Evolutionary conservation across 345 rosid genomes (phyloP).

Genomic region (Pugionium cornutum): DNA sequence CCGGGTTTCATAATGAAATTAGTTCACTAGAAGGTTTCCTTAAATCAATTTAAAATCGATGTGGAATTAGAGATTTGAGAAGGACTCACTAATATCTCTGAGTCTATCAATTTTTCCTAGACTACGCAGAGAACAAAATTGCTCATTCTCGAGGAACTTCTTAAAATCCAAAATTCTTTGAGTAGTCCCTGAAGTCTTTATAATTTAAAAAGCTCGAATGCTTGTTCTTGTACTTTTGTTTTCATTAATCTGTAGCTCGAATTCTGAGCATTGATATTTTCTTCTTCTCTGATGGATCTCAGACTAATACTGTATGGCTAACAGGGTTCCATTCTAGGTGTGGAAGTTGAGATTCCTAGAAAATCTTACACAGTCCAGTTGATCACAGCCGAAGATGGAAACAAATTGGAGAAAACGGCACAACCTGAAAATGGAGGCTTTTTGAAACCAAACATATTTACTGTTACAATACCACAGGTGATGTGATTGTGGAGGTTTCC

Average conservation of each 20-base stretch:
- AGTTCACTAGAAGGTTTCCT: not conserved
- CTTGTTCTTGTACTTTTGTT: not conserved
- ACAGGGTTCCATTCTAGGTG: constrained; percentile 99
- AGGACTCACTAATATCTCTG: not conserved
- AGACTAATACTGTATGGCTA: constrained; percentile 59
- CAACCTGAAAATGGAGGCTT: constrained; percentile 58
- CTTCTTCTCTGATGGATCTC: constrained; percentile 32
- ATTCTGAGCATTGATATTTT: not conserved
- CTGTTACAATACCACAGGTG: constrained; percentile 77
- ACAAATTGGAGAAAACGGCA: constrained; percentile 47
- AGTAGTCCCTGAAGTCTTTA: not conserved
- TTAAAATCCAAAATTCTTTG: not conserved
- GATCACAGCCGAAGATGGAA: constrained; percentile 45
- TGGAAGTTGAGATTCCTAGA: constrained; percentile 70
- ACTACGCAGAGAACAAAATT: not conserved
- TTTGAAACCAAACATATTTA: constrained; percentile 68
- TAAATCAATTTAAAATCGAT: not conserved
- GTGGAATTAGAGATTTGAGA: not conserved
- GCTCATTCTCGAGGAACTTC: not conserved
- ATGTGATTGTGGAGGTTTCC: not conserved
- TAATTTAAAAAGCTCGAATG: not conserved
- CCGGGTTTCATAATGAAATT: not conserved
- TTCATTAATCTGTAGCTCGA: not conserved
- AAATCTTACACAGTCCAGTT: constrained; percentile 61
- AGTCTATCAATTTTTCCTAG: not conserved